Evolutionary conservation across 345 rosid species (phyloP).

Genomic region (Nasturtium officinale): DNA sequence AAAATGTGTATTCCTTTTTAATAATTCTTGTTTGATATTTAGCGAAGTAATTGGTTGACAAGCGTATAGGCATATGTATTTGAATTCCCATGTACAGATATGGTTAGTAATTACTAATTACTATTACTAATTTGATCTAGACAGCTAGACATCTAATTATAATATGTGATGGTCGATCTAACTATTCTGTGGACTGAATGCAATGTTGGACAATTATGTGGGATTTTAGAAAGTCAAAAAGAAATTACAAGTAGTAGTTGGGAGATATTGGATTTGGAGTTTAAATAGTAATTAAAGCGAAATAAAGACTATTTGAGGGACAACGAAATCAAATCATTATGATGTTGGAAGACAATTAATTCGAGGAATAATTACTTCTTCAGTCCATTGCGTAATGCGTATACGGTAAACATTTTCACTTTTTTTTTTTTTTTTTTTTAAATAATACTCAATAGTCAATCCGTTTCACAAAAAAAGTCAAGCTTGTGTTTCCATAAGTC

Average conservation of each 20-base stretch:
- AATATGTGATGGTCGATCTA: not conserved
- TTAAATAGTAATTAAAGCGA: too few relatives aligned
- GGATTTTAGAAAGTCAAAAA: not conserved
- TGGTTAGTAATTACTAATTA: not conserved
- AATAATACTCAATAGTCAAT: too few relatives aligned
- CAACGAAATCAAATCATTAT: not conserved
- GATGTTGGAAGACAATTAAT: not conserved
- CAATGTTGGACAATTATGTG: not conserved
- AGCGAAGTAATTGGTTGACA: not conserved
- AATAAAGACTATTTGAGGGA: not conserved
- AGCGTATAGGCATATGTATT: not conserved
- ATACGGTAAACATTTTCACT: too few relatives aligned
- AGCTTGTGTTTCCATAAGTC: too few relatives aligned
- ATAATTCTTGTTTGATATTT: not conserved
- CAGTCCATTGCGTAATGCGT: too few relatives aligned
- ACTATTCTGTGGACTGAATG: not conserved
- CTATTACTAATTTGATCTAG: not conserved
- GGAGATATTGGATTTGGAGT: not conserved
- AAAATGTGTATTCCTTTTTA: too few relatives aligned
- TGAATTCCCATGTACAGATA: not conserved
- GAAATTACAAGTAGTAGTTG: conserved; percentile 1
- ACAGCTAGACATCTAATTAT: not conserved
- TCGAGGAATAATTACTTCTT: not conserved
- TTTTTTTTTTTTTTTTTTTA: too few relatives aligned
- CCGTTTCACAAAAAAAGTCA: too few relatives aligned